Evolutionary conservation across 768 basidiomycete genomes (phyloP).

Genomic region (Auricularia auricula-judae): DNA sequence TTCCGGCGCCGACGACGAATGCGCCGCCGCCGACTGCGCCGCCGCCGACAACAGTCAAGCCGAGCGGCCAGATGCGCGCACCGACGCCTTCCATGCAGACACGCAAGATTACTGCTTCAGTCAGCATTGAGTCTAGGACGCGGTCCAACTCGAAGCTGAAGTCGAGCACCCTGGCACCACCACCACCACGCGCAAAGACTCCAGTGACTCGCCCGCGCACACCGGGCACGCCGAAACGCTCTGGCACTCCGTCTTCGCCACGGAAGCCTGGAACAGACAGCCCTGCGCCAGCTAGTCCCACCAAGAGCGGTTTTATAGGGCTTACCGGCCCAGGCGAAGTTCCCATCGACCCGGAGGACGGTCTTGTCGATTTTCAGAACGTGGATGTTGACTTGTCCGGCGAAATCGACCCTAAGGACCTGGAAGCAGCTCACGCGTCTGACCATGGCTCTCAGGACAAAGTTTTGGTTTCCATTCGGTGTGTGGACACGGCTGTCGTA

Average conservation of each 20-base stretch:
- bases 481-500: conserved; percentile 5
- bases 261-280: neutral
- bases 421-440: conserved; percentile 23
- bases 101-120: neutral
- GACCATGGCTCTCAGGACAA: conserved; percentile 71
- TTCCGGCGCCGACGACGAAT: neutral
- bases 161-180: neutral
- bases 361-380: conserved; percentile 61
- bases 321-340: neutral
- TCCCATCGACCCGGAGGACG: conserved; percentile 56
- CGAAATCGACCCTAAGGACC: conserved; percentile 48
- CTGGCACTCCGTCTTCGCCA: neutral
- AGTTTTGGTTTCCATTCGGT: conserved; percentile 80
- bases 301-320: neutral
- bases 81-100: neutral
- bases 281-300: neutral
- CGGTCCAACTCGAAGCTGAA: neutral
- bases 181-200: neutral
- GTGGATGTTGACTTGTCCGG: conserved; percentile 40
- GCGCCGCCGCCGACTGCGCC: neutral
- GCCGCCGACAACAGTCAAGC: neutral
- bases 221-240: neutral
- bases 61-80: neutral
- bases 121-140: neutral
- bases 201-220: neutral